Base-by-base conservation (phyloP, 345 rosid genomes). In the Cardiospermum halicacabum region DNA sequence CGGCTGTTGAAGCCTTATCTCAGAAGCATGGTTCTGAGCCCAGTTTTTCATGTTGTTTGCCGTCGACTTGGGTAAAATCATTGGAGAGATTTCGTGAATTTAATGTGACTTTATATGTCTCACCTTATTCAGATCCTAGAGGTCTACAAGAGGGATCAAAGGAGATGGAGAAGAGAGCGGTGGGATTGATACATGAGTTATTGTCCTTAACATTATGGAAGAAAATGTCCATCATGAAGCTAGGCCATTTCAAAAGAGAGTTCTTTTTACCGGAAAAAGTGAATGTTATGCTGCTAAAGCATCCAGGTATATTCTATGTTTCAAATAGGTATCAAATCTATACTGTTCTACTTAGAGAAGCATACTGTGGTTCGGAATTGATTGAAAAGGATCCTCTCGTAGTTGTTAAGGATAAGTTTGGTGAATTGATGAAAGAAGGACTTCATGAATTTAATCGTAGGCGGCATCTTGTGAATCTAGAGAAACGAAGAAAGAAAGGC, bases 351-450 rank as follows among this genome's bases (percentile, higher is more conserved):
- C 89, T 93, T 18, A 80, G 90, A 69, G 98, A 93, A 81, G 89
- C 83, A 0, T 93, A 88, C 56, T 72, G 77, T 40, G 92, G 97
- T 18, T 77, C 91, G 0, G 92, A 90, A 31, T 57, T 93, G 84
- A 68, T 90, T 39, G 77, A 83, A 11, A 90, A 85, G 69, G 91
- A 93, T 76, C 91, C 94, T 11, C 84, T 90, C 5, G 88, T 93
- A 56, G 69, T 69, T 58, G 89, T 85, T 54, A 93, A 93, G 94
- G 89, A 85, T 69, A 90, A 85, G 69, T 88, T 82, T 69, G 96
- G 97, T 40, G 96, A 86, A 48, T 53, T 93, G 79, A 86, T 93
- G 97, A 89, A 86, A 69, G 96, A 88, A 66, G 98, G 98, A 4
- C 86, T 82, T 53, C 82, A 85, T 74, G 97, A 88, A 69, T 84